Evolutionary conservation across 495 filamentous ascomycete species (phyloP).

Genomic region (Stereocaulon alpinum): DNA sequence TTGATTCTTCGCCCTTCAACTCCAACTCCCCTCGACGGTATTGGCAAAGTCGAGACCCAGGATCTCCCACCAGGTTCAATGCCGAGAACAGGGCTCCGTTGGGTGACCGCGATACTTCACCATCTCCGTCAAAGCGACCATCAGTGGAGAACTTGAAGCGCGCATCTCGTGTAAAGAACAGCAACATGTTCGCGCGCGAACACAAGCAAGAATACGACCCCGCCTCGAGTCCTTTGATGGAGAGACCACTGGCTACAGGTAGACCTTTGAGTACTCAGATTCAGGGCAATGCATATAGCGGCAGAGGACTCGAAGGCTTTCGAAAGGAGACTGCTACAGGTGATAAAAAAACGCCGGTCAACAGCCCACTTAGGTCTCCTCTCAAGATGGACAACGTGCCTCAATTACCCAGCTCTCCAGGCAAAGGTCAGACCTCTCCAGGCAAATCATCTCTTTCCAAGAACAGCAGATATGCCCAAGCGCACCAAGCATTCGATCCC

Average conservation of each 20-base stretch:
- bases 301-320: constrained; percentile 36
- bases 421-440: constrained; percentile 65
- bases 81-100: constrained; percentile 57
- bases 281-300: constrained; percentile 52
- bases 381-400: constrained; percentile 19
- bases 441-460: constrained; percentile 76
- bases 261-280: constrained; percentile 47
- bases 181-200: constrained; percentile 85
- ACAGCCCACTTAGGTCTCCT: constrained; percentile 26
- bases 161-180: constrained; percentile 91
- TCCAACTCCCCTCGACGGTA: constrained; percentile 68
- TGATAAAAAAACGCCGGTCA: constrained; percentile 30
- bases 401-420: constrained; percentile 47
- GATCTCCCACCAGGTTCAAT: constrained; percentile 49
- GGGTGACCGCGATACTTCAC: constrained; percentile 47
- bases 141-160: constrained; percentile 90
- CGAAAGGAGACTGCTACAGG: constrained; percentile 30
- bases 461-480: constrained; percentile 51
- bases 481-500: constrained; percentile 50
- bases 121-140: constrained; percentile 61
- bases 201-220: constrained; percentile 86
- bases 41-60: constrained; percentile 69
- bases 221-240: constrained; percentile 57
- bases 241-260: constrained; percentile 62
- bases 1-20: constrained; percentile 60